Evolutionary conservation across 129 eudicot species (phyloP), one percentile per base, ranked within the genome.

Genomic region (Centrapalus pauciflorus): DNA sequence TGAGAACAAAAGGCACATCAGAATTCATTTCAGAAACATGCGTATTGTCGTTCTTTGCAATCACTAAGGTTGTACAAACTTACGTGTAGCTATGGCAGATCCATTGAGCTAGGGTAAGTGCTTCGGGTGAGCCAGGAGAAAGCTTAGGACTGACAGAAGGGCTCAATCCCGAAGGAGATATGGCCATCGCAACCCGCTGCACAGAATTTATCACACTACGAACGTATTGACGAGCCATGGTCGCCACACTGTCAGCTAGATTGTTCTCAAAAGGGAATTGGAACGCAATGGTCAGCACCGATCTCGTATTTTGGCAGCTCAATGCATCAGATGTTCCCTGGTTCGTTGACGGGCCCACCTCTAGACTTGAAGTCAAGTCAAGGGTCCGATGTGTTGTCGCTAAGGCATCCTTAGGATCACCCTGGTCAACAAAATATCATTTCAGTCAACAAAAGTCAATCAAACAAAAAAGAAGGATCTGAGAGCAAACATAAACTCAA

Each of bases 161-260:
- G 64, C 73, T 67, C 76, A 82, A 30, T 14, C 93, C 93, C 21
- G 93, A 76, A 55, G 99, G 97, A 54, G 99, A 86, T 78, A 94
- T 84, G 55, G 96, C 96, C 85, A 75, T 76, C 24, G 99, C 97
- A 71, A 89, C 97, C 79, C 99, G 80, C 74, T 94, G 99, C 33
- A 94, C 99, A 5, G 99, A 86, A 16, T 95, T 76, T 43, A 94
- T 77, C 61, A 94, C 96, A 29, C 95, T 86, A 11, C 96, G 86
- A 13, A 94, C 95, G n/a, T 94, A 94, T 29, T 94, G 96, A 26
- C 95, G 88, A 40, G 99, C 99, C 96, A 94, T 89, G 40, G 97
- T 78, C 7, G 96, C 99, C 55, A 94, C 95, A 67, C 82, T 89
- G 0, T 86, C 95, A 21, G 90, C 90, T 45, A 86, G 82, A 76